A percentile compares a stretch with the other conserved stretches of the same genome.
Conservation (phyloP, 2,329 filamentous ascomycete genomes). For the Fusarium circinatum region DNA sequence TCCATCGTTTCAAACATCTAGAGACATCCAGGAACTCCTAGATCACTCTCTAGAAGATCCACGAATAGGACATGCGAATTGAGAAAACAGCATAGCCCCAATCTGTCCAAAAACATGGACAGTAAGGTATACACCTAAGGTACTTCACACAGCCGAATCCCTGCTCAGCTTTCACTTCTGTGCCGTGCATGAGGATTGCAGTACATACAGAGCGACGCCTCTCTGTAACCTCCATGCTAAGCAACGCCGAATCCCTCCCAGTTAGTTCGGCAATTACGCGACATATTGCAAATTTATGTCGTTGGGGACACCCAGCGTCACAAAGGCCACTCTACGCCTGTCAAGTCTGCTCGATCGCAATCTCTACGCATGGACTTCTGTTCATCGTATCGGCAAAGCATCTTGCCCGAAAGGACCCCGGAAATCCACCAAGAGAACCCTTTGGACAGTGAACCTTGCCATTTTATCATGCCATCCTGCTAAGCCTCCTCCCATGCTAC, state of each 20-base stretch:
- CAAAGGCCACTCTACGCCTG: neutral
- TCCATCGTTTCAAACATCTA: slow-evolving; percentile 4
- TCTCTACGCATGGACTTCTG: slow-evolving; percentile 7
- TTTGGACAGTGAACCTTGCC: slow-evolving; percentile 18
- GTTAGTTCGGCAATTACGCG: slow-evolving; percentile 9
- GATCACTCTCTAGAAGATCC: neutral
- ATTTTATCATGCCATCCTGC: slow-evolving; percentile 24
- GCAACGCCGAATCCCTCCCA: slow-evolving; percentile 8
- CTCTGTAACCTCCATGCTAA: slow-evolving; percentile 23
- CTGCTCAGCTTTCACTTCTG: neutral
- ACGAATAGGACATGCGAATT: neutral
- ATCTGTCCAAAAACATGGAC: neutral
- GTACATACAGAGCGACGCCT: slow-evolving; percentile 13
- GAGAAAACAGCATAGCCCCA: neutral
- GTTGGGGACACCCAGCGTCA: slow-evolving; percentile 3
- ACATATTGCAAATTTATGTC: slow-evolving; percentile 13
- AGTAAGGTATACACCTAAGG: neutral
- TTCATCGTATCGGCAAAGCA: slow-evolving; percentile 15
- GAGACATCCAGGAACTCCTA: slow-evolving; percentile 12
- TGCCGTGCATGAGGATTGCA: neutral
- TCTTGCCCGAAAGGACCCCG: slow-evolving; percentile 14
- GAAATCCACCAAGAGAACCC: slow-evolving; percentile 27
- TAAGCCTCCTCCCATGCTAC: slow-evolving; percentile 7
- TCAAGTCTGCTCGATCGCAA: neutral
- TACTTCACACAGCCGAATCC: neutral